These are phyloP conservation scores for Thymus quinquecostatus DNA, from an alignment of 257 asterid genomes.

Conservation along the genomic window DNA sequence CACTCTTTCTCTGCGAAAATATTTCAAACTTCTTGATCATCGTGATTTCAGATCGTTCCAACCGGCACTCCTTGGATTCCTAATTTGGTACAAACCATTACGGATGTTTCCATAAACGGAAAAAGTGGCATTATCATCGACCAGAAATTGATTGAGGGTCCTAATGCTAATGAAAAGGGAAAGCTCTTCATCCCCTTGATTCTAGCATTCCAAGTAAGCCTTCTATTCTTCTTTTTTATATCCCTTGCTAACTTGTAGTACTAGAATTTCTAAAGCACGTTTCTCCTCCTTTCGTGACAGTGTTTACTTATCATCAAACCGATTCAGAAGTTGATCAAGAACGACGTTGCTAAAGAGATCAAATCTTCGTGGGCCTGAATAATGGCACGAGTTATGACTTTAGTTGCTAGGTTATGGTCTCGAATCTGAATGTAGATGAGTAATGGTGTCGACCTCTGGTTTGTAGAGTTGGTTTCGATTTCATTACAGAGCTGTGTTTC, in stretches of 20 bases:
- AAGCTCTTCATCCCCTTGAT: slow-evolving; percentile 76
- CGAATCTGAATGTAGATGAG: too few relatives aligned
- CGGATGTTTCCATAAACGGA: slow-evolving; percentile 68
- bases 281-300: slow-evolving; percentile 41
- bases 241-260: not conserved
- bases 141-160: slow-evolving; percentile 85
- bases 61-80: slow-evolving; percentile 86
- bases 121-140: slow-evolving; percentile 70
- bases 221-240: not conserved
- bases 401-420: not conserved
- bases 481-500: slow-evolving; percentile 19
- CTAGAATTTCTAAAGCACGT: not conserved
- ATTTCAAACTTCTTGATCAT: slow-evolving; percentile 3
- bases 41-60: slow-evolving; percentile 72
- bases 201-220: slow-evolving; percentile 73
- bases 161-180: slow-evolving; percentile 77
- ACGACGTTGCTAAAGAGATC: slow-evolving; percentile 57
- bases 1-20: not conserved
- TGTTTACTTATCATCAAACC: slow-evolving; percentile 67
- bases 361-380: slow-evolving; percentile 61
- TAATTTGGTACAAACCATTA: slow-evolving; percentile 59
- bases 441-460: not conserved
- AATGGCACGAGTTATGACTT: not conserved
- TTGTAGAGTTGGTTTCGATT: slow-evolving; percentile 19
- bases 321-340: slow-evolving; percentile 62